These are phyloP conservation scores for Echinosophora koreensis DNA, from an alignment of 306 rosid species.

Conservation along the genomic window DNA sequence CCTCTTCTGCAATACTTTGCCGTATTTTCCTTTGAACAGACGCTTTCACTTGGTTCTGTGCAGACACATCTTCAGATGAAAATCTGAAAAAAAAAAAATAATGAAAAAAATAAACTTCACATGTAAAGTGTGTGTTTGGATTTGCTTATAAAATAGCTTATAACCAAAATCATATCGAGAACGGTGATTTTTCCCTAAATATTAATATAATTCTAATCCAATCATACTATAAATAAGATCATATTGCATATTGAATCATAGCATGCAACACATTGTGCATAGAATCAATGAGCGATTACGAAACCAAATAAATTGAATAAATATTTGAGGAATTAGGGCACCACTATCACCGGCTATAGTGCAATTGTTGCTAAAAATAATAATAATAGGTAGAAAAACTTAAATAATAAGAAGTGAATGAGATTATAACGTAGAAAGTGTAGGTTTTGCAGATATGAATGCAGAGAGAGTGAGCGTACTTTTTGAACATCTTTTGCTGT, in stretches of 20 bases:
- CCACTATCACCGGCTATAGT: neutral
- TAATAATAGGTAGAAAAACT: too few relatives aligned
- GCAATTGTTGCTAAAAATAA: slow-evolving; percentile 17
- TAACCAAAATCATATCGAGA: neutral
- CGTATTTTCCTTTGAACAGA: slow-evolving; percentile 92
- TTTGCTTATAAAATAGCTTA: too few relatives aligned
- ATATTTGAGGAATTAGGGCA: slow-evolving; percentile 38
- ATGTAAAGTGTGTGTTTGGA: neutral
- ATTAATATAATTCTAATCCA: neutral
- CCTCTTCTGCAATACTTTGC: slow-evolving; percentile 99
- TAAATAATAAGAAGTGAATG: neutral
- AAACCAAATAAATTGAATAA: neutral
- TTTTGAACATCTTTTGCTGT: slow-evolving; percentile 58
- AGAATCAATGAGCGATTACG: neutral
- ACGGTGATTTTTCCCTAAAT: neutral
- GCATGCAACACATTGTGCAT: neutral
- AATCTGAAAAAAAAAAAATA: slow-evolving; percentile 55
- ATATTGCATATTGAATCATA: slow-evolving; percentile 1
- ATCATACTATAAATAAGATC: slow-evolving; percentile 2
- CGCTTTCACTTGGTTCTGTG: slow-evolving; percentile 98
- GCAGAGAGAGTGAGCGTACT: slow-evolving; percentile 40
- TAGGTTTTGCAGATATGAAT: neutral
- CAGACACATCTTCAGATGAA: slow-evolving; percentile 92
- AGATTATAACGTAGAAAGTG: slow-evolving; percentile 9
- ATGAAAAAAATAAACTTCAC: too few relatives aligned